phyloP scores from a whole-genome alignment of 2,329 filamentous ascomycete species.

The Fusarium sp. region DNA sequence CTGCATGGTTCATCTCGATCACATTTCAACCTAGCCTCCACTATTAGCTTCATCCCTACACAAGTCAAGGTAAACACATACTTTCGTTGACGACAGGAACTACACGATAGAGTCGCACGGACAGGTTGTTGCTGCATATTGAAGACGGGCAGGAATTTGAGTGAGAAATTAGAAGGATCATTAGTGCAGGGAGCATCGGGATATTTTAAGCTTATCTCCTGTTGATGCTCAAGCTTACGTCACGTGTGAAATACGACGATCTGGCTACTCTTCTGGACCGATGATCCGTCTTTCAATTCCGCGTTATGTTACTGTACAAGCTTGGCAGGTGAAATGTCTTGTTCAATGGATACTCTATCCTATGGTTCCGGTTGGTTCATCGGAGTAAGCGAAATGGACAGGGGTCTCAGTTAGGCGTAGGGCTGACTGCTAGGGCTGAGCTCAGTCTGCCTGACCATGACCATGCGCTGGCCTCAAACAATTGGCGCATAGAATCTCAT shows the following conservation, averaged over 20 bases:
- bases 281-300: neutral
- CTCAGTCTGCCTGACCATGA: constrained; percentile 1
- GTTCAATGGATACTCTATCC: neutral
- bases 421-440: constrained; percentile 6
- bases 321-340: constrained; percentile 1
- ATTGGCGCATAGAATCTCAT: constrained; percentile 45
- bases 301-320: neutral
- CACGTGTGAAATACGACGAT: constrained; percentile 3
- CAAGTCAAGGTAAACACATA: neutral
- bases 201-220: constrained; percentile 17
- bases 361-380: neutral
- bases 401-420: neutral
- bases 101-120: constrained; percentile 21
- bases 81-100: constrained; percentile 26
- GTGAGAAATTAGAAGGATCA: neutral
- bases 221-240: constrained; percentile 4
- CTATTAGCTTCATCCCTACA: neutral
- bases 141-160: neutral
- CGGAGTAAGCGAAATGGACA: neutral
- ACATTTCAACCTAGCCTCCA: constrained; percentile 23
- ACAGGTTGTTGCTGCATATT: constrained; percentile 1
- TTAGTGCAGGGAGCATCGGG: neutral
- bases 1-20: constrained; percentile 37
- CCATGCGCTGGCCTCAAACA: neutral
- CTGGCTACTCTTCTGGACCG: constrained; percentile 3